Percentiles rank a stretch among this genome's conserved stretches.
Conservation (phyloP, 169 alveolate species). For the Plasmodium coatneyi region DNA sequence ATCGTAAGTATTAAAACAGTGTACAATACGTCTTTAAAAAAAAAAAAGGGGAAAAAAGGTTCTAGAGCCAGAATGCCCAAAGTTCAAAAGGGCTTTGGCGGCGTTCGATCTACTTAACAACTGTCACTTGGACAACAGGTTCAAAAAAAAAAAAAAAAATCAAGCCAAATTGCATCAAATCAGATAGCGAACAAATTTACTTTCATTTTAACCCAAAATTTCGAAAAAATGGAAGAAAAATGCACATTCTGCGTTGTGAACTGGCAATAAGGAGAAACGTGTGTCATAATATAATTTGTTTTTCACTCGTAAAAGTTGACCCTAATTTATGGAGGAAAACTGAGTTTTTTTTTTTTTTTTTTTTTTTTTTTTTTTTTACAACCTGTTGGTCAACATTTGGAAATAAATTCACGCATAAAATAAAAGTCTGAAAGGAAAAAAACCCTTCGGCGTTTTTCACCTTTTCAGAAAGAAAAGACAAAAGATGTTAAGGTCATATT, state of each 20-base stretch:
- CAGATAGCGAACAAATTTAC: background rate
- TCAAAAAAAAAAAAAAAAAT: background rate
- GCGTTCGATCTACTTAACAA: background rate
- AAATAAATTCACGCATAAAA: background rate
- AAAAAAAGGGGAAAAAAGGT: background rate
- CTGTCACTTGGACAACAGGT: background rate
- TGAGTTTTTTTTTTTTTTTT: background rate
- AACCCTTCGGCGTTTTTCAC: background rate
- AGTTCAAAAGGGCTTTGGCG: background rate
- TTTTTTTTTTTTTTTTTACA: background rate
- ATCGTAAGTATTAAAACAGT: background rate
- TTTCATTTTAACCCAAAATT: background rate
- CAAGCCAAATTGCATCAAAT: background rate
- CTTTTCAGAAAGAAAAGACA: background rate
- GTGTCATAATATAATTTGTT: background rate
- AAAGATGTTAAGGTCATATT: background rate
- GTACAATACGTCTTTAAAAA: background rate
- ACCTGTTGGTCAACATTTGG: background rate
- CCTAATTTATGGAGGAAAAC: background rate
- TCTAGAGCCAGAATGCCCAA: background rate
- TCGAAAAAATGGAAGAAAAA: background rate
- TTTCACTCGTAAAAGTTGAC: background rate
- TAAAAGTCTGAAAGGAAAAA: background rate
- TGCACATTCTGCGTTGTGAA: background rate
- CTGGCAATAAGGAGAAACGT: background rate